Evolutionary conservation across 345 rosid genomes (phyloP).

Genomic region (Pistacia vera): DNA sequence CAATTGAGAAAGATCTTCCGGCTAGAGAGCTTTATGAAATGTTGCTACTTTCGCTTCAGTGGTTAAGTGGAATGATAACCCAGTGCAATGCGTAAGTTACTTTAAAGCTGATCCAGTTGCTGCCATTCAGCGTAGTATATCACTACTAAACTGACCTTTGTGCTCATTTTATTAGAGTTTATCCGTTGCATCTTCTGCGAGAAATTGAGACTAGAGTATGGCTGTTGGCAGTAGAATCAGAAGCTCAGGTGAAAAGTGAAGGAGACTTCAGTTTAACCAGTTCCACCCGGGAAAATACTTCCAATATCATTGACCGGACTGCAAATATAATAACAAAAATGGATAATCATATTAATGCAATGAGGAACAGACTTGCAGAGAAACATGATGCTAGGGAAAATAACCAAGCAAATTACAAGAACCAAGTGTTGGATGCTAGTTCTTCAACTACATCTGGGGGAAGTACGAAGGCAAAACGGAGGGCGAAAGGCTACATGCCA

Average conservation of each 20-base stretch:
- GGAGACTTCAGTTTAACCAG: constrained; percentile 53
- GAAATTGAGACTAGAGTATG: constrained; percentile 98
- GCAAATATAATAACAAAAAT: constrained; percentile 84
- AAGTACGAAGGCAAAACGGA: constrained; percentile 66
- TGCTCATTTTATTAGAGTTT: constrained; percentile 63
- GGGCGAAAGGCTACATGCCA: constrained; percentile 72
- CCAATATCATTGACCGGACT: constrained; percentile 78
- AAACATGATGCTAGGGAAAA: constrained; percentile 66
- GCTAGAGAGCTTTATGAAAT: constrained; percentile 89
- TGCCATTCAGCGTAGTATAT: constrained; percentile 1
- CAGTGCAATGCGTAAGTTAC: constrained; percentile 76
- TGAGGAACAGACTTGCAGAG: constrained; percentile 57
- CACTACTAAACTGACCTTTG: constrained; percentile 28
- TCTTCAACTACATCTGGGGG: constrained; percentile 43
- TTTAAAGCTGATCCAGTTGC: constrained; percentile 18
- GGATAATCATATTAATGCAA: constrained; percentile 84
- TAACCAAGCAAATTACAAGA: constrained; percentile 50
- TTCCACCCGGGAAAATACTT: constrained; percentile 48
- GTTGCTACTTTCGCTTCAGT: constrained; percentile 88
- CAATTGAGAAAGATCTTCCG: constrained; percentile 94
- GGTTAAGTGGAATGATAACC: constrained; percentile 95
- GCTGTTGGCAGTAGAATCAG: constrained; percentile 98
- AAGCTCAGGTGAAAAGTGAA: constrained; percentile 74
- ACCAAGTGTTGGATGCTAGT: constrained; percentile 55
- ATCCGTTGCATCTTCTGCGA: constrained; percentile 87